phyloP scores from a whole-genome alignment of 805 yeast species.

The Metschnikowia aberdeeniae region DNA sequence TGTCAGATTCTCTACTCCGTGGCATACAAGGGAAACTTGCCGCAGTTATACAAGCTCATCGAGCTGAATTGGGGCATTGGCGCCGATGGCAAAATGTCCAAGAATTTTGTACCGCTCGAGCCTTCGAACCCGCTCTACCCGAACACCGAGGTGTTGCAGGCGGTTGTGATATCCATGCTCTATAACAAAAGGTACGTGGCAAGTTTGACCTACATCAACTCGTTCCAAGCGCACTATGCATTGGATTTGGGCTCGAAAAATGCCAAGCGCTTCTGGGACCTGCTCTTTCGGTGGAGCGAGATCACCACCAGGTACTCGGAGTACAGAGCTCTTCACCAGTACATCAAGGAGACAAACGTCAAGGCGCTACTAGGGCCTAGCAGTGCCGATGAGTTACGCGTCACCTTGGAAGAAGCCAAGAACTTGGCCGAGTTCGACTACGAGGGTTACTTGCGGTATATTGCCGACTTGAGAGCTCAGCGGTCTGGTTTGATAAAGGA shows the following conservation, averaged over 20 bases:
- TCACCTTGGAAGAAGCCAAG: slow-evolving; percentile 25
- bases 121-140: slow-evolving; percentile 22
- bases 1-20: slow-evolving; percentile 30
- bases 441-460: slow-evolving; percentile 30
- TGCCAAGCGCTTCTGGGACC: slow-evolving; percentile 33
- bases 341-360: slow-evolving; percentile 19
- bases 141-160: slow-evolving; percentile 20
- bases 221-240: slow-evolving; percentile 30
- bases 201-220: slow-evolving; percentile 32
- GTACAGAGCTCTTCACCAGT: slow-evolving; percentile 25
- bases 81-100: slow-evolving; percentile 19
- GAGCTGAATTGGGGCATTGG: slow-evolving; percentile 32
- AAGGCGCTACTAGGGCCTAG: slow-evolving; percentile 10
- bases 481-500: slow-evolving; percentile 26
- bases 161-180: slow-evolving; percentile 31
- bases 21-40: slow-evolving; percentile 24
- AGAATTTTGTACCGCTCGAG: slow-evolving; percentile 5
- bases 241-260: slow-evolving; percentile 17
- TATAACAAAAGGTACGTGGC: slow-evolving; percentile 29
- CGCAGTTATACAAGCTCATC: slow-evolving; percentile 23
- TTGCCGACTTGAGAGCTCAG: slow-evolving; percentile 21
- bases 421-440: slow-evolving; percentile 35
- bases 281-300: slow-evolving; percentile 36
- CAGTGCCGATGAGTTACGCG: slow-evolving; percentile 3
- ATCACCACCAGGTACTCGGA: slow-evolving; percentile 28